Evolutionary conservation across 2,329 filamentous ascomycete species (phyloP).

Genomic region (Pestalotiopsis sp.): DNA sequence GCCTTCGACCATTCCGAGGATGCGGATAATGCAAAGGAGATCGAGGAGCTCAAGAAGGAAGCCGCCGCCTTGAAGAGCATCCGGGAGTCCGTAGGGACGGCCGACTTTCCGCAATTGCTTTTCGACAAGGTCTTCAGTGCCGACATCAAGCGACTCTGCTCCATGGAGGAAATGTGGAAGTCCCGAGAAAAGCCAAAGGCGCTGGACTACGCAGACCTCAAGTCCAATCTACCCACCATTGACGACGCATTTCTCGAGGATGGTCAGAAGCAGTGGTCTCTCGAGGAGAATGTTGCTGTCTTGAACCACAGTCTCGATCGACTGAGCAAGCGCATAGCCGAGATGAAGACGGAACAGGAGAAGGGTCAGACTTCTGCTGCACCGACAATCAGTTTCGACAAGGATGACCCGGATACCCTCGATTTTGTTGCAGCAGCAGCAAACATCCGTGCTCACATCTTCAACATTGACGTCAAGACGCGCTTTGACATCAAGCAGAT

Average conservation of each 20-base stretch:
- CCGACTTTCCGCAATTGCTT: constrained; percentile 75
- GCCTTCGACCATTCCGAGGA: constrained; percentile 80
- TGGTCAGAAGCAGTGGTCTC: constrained; percentile 79
- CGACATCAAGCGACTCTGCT: constrained; percentile 80
- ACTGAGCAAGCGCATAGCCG: constrained; percentile 73
- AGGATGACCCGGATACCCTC: constrained; percentile 92
- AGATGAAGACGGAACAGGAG: constrained; percentile 53
- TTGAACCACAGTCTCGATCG: constrained; percentile 84
- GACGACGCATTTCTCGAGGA: constrained; percentile 61
- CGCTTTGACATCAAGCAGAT: constrained; percentile 99
- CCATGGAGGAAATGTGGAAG: constrained; percentile 98
- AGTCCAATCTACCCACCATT: constrained; percentile 51
- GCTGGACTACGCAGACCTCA: constrained; percentile 68
- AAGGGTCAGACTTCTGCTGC: constrained; percentile 47
- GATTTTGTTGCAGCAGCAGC: constrained; percentile 92
- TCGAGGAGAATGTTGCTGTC: constrained; percentile 81
- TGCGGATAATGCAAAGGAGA: constrained; percentile 83
- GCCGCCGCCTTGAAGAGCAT: constrained; percentile 83
- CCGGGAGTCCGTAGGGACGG: constrained; percentile 76
- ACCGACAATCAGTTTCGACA: constrained; percentile 85
- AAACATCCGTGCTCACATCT: constrained; percentile 87
- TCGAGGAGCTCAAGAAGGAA: constrained; percentile 84
- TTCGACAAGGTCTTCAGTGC: constrained; percentile 92
- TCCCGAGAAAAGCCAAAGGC: constrained; percentile 73
- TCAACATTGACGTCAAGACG: constrained; percentile 84